Evolutionary conservation across 768 basidiomycete genomes (phyloP), one percentile per base, ranked within the genome.

Genomic region (Goffeauzyma gilvescens): DNA sequence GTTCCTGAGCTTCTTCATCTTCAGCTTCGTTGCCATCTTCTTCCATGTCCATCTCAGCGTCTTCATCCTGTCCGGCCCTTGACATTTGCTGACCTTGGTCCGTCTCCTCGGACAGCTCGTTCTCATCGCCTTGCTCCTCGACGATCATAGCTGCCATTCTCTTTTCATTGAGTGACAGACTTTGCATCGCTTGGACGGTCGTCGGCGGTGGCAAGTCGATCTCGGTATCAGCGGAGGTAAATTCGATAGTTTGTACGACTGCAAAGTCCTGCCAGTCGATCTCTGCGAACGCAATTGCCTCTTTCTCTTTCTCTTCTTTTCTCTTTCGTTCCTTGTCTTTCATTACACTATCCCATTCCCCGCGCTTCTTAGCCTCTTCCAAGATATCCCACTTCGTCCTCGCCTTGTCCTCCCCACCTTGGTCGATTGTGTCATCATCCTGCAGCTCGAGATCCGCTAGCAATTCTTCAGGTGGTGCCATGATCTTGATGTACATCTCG

Each of bases 181-280:
- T 86, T 67, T 90, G 83, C 9, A 98, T 78, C 58, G 93, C 85
- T 54, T 84, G 78, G 14, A 93, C 75, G 52, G 75, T 87, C 79
- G 93, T 95, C 0, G 93, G 93, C n/a, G 83, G 78, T 9, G 90
- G 93, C 20, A 98, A 70, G 56, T 96, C 89, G 9, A 66, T 54
- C 32, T 58, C 53, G 42, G 83, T 77, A 59, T 98, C 93, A 6
- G 81, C 82, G 25, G 76, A 74, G 13, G 93, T 96, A 58, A 96
- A 98, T 58, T 98, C 93, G 54, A 93, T 87, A 15, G 87, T 93
- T n/a, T 41, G 40, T 5, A 95, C 93, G 43, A 93, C 84, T 30
- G 87, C 85, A 66, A 93, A 96, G 60, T 96, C 93, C 57, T 98
- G 86, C 93, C 93, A 98, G 59, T 98, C 93, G 53, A 98, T 95